Conservation (phyloP, 139 green algal genomes). For the Chlorella sorokiniana region DNA sequence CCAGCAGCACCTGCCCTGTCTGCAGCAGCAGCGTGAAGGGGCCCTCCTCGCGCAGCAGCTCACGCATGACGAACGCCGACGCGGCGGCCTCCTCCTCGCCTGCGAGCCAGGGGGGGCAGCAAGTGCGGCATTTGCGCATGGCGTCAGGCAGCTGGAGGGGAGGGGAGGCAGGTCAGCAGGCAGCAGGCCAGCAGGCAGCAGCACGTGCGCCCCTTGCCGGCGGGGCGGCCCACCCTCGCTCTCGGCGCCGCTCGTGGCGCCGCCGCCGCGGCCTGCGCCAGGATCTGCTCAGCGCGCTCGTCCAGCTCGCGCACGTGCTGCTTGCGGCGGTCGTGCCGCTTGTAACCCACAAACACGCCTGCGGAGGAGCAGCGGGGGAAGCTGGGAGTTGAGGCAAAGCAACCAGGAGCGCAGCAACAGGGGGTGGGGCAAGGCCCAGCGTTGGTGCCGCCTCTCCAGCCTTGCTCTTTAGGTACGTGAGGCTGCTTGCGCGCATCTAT, state of each 20-base stretch:
- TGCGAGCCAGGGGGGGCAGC: background rate
- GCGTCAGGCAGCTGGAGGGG: background rate
- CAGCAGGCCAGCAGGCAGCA: background rate
- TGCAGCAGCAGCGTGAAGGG: conserved; percentile 41
- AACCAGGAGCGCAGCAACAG: background rate
- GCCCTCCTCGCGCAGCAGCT: conserved; percentile 32
- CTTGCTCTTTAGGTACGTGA: too few relatives aligned
- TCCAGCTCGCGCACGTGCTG: conserved; percentile 37
- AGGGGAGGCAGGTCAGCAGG: background rate
- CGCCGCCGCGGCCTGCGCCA: conserved; percentile 12
- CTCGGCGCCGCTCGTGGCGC: conserved; percentile 14
- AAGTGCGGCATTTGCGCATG: background rate
- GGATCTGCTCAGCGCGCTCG: conserved; percentile 9
- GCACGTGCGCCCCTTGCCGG: background rate
- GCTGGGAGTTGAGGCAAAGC: too few relatives aligned
- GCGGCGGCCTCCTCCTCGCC: conserved; percentile 23
- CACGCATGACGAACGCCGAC: conserved; percentile 25
- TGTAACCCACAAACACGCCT: conserved; percentile 32
- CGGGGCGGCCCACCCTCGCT: background rate
- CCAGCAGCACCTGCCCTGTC: conserved; percentile 27
- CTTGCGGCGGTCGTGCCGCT: conserved; percentile 31
- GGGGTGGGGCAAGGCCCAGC: too few relatives aligned
- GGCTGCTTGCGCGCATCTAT: background rate
- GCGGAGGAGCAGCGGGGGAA: too few relatives aligned
- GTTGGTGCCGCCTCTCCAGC: too few relatives aligned